These are phyloP conservation scores for Exserohilum turcica DNA, from an alignment of 2,329 filamentous ascomycete genomes.

Conservation along the genomic window DNA sequence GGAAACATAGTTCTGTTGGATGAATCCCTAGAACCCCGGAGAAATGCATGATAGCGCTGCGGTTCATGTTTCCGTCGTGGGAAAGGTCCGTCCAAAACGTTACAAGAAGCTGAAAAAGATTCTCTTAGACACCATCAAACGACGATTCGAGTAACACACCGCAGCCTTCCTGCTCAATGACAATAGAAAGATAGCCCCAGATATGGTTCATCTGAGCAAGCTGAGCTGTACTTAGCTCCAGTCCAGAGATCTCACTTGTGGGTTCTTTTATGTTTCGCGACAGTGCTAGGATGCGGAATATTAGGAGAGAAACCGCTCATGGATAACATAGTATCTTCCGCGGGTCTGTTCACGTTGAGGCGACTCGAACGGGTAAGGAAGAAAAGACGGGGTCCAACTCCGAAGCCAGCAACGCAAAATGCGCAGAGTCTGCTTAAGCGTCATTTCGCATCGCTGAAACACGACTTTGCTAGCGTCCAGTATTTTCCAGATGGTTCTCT, in stretches of 20 bases:
- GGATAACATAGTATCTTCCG: constrained; percentile 10
- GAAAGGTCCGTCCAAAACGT: too few relatives aligned
- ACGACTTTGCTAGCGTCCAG: constrained; percentile 12
- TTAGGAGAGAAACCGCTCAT: constrained; percentile 13
- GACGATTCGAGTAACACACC: too few relatives aligned
- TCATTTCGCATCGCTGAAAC: constrained; percentile 10
- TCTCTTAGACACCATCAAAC: too few relatives aligned
- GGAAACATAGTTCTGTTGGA: constrained; percentile 9
- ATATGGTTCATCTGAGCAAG: too few relatives aligned
- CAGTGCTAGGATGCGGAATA: constrained; percentile 9
- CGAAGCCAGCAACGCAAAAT: constrained; percentile 13
- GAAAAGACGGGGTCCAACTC: constrained; percentile 15
- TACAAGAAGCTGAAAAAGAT: too few relatives aligned
- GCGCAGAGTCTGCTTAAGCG: constrained; percentile 7
- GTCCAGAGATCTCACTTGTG: constrained; percentile 10
- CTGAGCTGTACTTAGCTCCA: too few relatives aligned
- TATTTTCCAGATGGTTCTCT: constrained; percentile 14
- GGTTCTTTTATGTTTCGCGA: constrained; percentile 11
- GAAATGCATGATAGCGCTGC: constrained; percentile 11
- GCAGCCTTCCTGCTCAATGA: too few relatives aligned
- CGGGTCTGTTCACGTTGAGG: constrained; percentile 10
- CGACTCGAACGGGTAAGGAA: constrained; percentile 9
- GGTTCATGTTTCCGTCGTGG: constrained; percentile 4
- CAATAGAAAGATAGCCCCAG: too few relatives aligned
- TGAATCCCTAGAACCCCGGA: constrained; percentile 12